Conservation (phyloP, 768 basidiomycete species). For the Mycena chlorophos region DNA sequence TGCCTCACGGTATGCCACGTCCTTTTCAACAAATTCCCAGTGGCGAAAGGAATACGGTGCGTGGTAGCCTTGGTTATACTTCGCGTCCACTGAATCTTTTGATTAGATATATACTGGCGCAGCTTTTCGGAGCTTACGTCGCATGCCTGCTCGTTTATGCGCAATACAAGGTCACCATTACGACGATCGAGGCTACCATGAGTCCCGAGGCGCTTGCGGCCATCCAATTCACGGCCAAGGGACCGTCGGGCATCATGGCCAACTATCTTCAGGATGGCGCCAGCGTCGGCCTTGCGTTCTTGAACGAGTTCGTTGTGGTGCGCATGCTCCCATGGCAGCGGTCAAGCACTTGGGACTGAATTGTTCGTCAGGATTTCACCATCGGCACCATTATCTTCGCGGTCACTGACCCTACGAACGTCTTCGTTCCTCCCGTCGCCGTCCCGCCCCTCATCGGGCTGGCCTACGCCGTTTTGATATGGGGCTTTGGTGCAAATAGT, state of each 20-base stretch:
- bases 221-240: slow-evolving; percentile 39
- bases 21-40: slow-evolving; percentile 57
- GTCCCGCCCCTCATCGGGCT: slow-evolving; percentile 56
- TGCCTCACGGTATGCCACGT: slow-evolving; percentile 54
- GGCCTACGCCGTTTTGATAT: slow-evolving; percentile 58
- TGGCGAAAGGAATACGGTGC: slow-evolving; percentile 51
- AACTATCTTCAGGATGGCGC: slow-evolving; percentile 47
- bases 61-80: slow-evolving; percentile 11
- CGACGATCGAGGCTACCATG: slow-evolving; percentile 34
- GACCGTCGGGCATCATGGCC: slow-evolving; percentile 54
- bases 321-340: slow-evolving; percentile 22
- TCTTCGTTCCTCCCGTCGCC: slow-evolving; percentile 51
- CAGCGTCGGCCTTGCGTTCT: slow-evolving; percentile 45
- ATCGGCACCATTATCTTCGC: slow-evolving; percentile 55
- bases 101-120: slow-evolving; percentile 61
- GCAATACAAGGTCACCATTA: slow-evolving; percentile 58
- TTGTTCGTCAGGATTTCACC: slow-evolving; percentile 40
- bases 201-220: slow-evolving; percentile 28
- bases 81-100: neutral
- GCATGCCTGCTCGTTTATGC: slow-evolving; percentile 61
- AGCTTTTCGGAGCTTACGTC: slow-evolving; percentile 65
- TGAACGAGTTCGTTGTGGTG: slow-evolving; percentile 61
- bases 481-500: slow-evolving; percentile 57
- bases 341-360: neutral
- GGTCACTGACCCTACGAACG: slow-evolving; percentile 57